Conservation (phyloP, 768 basidiomycete genomes). For the Leccinum subtestaceum region DNA sequence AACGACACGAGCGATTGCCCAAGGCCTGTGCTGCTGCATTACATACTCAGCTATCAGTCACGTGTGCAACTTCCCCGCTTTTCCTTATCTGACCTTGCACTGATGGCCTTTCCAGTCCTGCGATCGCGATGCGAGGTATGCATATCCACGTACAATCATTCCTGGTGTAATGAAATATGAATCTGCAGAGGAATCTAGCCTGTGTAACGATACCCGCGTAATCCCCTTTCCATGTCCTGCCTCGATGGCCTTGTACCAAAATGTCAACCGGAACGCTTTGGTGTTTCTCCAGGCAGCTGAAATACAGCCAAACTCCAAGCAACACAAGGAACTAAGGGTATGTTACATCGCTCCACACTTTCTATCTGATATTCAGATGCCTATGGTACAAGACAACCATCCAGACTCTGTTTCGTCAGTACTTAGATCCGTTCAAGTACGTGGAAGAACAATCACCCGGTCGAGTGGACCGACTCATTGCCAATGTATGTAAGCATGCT, state of each 20-base stretch:
- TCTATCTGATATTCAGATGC: background rate
- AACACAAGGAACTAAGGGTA: slow-evolving; percentile 13
- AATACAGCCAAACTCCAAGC: background rate
- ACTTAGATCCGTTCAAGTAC: slow-evolving; percentile 15
- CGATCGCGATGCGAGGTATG: slow-evolving; percentile 5
- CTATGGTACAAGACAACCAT: slow-evolving; percentile 9
- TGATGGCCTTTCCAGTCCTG: background rate
- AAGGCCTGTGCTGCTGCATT: slow-evolving; percentile 16
- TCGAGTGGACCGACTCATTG: slow-evolving; percentile 8
- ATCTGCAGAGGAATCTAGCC: slow-evolving; percentile 2
- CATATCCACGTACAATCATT: background rate
- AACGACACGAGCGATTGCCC: slow-evolving; percentile 11
- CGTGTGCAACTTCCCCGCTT: slow-evolving; percentile 5
- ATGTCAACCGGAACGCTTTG: background rate
- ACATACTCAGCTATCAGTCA: slow-evolving; percentile 13
- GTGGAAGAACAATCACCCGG: slow-evolving; percentile 14
- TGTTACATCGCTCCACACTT: background rate
- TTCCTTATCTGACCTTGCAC: background rate
- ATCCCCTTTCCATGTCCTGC: slow-evolving; percentile 3
- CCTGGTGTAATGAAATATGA: background rate
- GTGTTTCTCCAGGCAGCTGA: slow-evolving; percentile 4
- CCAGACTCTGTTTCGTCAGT: background rate
- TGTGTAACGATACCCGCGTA: background rate
- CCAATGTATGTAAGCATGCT: slow-evolving; percentile 1
- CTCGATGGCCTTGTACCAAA: background rate